Evolutionary conservation across 2,329 filamentous ascomycete species (phyloP).

Genomic region (Penicillium sp.): DNA sequence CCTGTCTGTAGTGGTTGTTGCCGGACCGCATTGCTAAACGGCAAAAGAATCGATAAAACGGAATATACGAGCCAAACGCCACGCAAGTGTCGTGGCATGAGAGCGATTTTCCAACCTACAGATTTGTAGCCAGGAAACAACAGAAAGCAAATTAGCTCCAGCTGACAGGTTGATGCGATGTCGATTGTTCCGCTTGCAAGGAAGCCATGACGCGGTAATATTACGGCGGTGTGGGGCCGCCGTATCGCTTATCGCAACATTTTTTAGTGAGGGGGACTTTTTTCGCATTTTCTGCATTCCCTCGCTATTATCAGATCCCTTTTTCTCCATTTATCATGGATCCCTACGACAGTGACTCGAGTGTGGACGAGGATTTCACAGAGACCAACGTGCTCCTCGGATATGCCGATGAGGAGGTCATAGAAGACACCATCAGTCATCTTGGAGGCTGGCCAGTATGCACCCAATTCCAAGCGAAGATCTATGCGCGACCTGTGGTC

Average conservation of each 20-base stretch:
- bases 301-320: constrained; percentile 6
- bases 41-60: constrained; percentile 17
- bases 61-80: constrained; percentile 15
- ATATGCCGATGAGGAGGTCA: constrained; percentile 78
- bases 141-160: not conserved
- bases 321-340: constrained; percentile 56
- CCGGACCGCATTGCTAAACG: constrained; percentile 24
- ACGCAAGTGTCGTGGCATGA: not conserved
- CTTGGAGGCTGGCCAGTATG: constrained; percentile 84
- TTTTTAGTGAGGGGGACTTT: constrained; percentile 26
- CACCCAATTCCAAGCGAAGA: constrained; percentile 17
- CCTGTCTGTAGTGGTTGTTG: constrained; percentile 21
- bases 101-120: constrained; percentile 1
- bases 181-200: constrained; percentile 6
- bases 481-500: not conserved
- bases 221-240: constrained; percentile 13
- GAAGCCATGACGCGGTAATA: constrained; percentile 13
- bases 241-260: constrained; percentile 30
- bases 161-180: not conserved
- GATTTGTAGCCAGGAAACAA: not conserved
- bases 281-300: constrained; percentile 5
- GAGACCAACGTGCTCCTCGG: constrained; percentile 84
- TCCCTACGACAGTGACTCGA: constrained; percentile 83
- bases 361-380: constrained; percentile 58
- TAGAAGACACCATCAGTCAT: constrained; percentile 82